Evolutionary conservation across 495 filamentous ascomycete species (phyloP).

Genomic region (Trichoderma virens): DNA sequence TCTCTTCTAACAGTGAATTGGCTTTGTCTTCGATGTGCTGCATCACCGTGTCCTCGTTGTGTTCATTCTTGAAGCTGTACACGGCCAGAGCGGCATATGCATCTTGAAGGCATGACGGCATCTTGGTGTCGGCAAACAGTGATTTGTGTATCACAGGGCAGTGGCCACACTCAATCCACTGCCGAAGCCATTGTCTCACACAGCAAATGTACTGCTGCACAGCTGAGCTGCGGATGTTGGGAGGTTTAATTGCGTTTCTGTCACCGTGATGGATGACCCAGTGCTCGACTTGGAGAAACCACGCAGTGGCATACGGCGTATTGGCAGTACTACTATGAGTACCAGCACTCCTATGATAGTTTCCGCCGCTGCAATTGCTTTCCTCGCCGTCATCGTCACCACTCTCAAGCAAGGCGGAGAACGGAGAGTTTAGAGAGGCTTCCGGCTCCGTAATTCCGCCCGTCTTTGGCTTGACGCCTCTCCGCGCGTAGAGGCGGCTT

Average conservation of each 20-base stretch:
- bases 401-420: background rate
- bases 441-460: background rate
- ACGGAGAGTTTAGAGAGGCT: background rate
- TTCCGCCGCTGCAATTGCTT: background rate
- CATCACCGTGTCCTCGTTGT: slow-evolving; percentile 15
- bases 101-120: slow-evolving; percentile 26
- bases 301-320: background rate
- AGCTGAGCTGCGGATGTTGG: background rate
- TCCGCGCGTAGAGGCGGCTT: slow-evolving; percentile 10
- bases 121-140: slow-evolving; percentile 20
- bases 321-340: background rate
- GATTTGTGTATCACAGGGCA: slow-evolving; percentile 32
- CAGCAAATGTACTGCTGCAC: slow-evolving; percentile 11
- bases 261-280: slow-evolving; percentile 12
- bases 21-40: slow-evolving; percentile 16
- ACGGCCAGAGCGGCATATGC: slow-evolving; percentile 19
- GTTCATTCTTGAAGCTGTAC: slow-evolving; percentile 12
- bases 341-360: background rate
- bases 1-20: slow-evolving; percentile 8
- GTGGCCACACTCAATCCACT: slow-evolving; percentile 18
- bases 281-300: slow-evolving; percentile 9
- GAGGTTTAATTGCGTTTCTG: background rate
- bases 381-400: background rate
- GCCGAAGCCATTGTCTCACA: slow-evolving; percentile 15
- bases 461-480: background rate